phyloP scores from a whole-genome alignment of 2,329 filamentous ascomycete species.

The Rutstroemia sydowiana region DNA sequence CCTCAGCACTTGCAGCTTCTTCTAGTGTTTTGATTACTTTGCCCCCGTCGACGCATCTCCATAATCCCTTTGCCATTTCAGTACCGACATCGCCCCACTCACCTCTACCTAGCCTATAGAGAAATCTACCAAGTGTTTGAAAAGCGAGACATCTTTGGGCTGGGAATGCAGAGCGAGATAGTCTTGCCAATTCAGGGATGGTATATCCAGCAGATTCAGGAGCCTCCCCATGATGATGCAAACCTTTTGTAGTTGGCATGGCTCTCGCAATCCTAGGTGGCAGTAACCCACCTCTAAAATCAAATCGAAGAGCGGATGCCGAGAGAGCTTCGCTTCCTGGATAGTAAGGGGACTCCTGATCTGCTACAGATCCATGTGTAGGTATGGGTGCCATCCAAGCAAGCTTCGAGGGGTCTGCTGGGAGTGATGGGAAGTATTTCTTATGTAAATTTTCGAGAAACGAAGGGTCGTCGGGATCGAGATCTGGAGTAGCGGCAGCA shows the following conservation, averaged over 20 bases:
- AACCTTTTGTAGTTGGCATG: conserved; percentile 68
- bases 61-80: conserved; percentile 70
- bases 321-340: conserved; percentile 66
- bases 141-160: conserved; percentile 87
- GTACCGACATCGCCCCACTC: conserved; percentile 61
- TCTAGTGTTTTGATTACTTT: conserved; percentile 69
- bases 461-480: conserved; percentile 75
- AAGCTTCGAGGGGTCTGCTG: conserved; percentile 75
- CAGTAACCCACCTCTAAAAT: conserved; percentile 74
- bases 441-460: conserved; percentile 80
- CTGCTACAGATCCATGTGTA: conserved; percentile 54
- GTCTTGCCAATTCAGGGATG: conserved; percentile 71
- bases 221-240: conserved; percentile 90
- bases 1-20: conserved; percentile 61
- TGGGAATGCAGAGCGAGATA: conserved; percentile 74
- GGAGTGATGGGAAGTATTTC: conserved; percentile 88
- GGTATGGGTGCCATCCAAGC: conserved; percentile 81
- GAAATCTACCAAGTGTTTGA: conserved; percentile 77
- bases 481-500: conserved; percentile 51
- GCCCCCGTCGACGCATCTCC: conserved; percentile 70
- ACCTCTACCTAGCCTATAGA: conserved; percentile 74
- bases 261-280: conserved; percentile 66
- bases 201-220: conserved; percentile 95
- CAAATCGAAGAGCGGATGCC: conserved; percentile 75
- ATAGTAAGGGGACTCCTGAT: conserved; percentile 72